Percentiles rank a stretch among this genome's conserved stretches.
Evolutionary conservation across 768 basidiomycete genomes (phyloP).

Genomic region (Suillus plorans): DNA sequence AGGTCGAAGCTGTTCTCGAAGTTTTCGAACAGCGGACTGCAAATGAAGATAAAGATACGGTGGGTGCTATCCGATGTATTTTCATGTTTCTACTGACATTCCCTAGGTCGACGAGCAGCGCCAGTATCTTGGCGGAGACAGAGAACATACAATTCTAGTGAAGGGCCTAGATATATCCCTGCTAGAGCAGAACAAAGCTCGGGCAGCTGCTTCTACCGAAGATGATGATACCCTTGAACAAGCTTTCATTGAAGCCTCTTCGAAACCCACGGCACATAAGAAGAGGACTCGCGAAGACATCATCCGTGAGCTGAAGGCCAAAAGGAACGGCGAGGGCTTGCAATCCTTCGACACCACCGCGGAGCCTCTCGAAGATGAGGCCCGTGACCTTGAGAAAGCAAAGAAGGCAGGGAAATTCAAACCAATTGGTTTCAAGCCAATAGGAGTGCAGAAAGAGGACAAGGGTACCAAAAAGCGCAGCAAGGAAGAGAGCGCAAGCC

Average conservation of each 20-base stretch:
- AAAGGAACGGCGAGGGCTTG: conserved; percentile 37
- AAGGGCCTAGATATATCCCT: conserved; percentile 89
- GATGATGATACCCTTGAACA: conserved; percentile 84
- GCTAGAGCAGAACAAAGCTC: conserved; percentile 80
- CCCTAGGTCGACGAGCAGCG: conserved; percentile 70
- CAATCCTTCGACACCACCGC: conserved; percentile 10
- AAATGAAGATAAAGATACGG: conserved; percentile 58
- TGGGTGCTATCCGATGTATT: conserved; percentile 32
- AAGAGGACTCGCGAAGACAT: conserved; percentile 83
- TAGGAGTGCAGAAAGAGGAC: conserved; percentile 41
- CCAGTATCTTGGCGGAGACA: conserved; percentile 80
- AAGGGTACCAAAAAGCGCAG: conserved; percentile 45
- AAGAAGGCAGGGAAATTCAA: conserved; percentile 46
- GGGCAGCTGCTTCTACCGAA: conserved; percentile 52
- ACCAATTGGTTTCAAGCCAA: conserved; percentile 66
- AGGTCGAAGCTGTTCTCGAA: conserved; percentile 81
- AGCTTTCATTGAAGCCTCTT: conserved; percentile 55
- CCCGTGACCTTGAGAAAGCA: conserved; percentile 34
- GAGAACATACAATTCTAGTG: conserved; percentile 81
- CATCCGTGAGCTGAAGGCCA: conserved; percentile 69
- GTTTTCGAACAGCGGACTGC: conserved; percentile 73
- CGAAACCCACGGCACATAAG: conserved; percentile 31
- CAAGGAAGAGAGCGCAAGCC: conserved; percentile 41
- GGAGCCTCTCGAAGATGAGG: conserved; percentile 19
- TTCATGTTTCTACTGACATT: neutral